Evolutionary conservation across 345 rosid genomes (phyloP).

Genomic region (Populus ilicifolia): DNA sequence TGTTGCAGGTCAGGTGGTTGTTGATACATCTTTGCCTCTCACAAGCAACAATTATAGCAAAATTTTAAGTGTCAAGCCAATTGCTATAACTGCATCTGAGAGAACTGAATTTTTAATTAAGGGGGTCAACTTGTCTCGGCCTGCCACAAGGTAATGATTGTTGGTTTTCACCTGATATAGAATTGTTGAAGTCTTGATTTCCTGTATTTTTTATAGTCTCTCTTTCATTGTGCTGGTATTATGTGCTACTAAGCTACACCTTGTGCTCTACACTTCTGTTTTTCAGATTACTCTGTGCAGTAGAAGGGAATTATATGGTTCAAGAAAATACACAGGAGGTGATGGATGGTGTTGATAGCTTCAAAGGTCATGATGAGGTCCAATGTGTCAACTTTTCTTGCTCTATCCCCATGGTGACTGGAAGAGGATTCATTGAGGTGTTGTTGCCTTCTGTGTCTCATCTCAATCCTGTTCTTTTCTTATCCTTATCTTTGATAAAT

Average conservation of each 20-base stretch:
- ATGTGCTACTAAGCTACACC: not conserved
- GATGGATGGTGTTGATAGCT: constrained; percentile 36
- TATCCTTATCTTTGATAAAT: not conserved
- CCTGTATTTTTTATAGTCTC: not conserved
- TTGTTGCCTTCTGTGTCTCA: constrained; percentile 18
- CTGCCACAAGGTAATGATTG: constrained; percentile 60
- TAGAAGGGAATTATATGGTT: constrained; percentile 78
- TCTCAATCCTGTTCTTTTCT: not conserved
- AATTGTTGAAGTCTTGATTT: constrained; percentile 1
- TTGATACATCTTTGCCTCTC: constrained; percentile 63
- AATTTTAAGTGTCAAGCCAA: constrained; percentile 69
- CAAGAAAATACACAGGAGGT: constrained; percentile 55
- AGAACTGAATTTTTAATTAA: constrained; percentile 62
- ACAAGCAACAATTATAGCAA: constrained; percentile 51
- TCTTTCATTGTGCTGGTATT: not conserved
- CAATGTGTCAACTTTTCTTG: constrained; percentile 62
- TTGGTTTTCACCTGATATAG: constrained; percentile 2
- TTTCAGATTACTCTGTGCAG: constrained; percentile 81
- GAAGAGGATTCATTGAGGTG: constrained; percentile 98
- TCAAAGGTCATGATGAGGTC: constrained; percentile 47
- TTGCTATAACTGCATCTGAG: constrained; percentile 62
- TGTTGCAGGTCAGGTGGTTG: constrained; percentile 74
- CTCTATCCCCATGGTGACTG: constrained; percentile 53
- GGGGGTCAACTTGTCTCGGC: constrained; percentile 69
- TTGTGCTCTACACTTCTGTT: constrained; percentile 3